Conservation (phyloP, 2,329 filamentous ascomycete genomes). For the Tolypocladium album region DNA sequence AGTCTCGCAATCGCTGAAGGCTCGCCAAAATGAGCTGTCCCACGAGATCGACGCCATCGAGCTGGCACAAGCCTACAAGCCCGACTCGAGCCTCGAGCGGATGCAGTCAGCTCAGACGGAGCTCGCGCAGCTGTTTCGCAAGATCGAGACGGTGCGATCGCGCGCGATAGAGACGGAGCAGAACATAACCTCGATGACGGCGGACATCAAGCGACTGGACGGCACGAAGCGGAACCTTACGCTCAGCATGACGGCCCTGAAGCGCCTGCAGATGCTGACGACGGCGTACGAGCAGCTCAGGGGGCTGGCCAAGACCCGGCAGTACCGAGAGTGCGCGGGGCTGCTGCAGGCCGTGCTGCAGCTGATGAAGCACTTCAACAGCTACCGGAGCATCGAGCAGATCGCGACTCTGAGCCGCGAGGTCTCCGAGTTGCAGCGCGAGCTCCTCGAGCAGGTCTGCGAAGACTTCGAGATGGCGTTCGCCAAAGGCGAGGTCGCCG, state of each 20-base stretch:
- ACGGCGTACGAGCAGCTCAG: slow-evolving; percentile 97
- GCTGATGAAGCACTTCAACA: slow-evolving; percentile 97
- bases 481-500: slow-evolving; percentile 70
- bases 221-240: slow-evolving; percentile 95
- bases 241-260: slow-evolving; percentile 93
- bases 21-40: slow-evolving; percentile 74
- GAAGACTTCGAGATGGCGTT: slow-evolving; percentile 97
- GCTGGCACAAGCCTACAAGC: slow-evolving; percentile 71
- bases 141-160: slow-evolving; percentile 86
- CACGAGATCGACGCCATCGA: slow-evolving; percentile 63
- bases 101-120: slow-evolving; percentile 89
- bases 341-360: slow-evolving; percentile 91
- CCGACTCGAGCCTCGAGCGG: slow-evolving; percentile 77
- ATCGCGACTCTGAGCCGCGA: slow-evolving; percentile 88
- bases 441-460: slow-evolving; percentile 93
- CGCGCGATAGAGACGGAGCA: slow-evolving; percentile 87
- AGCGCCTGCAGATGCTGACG: slow-evolving; percentile 95
- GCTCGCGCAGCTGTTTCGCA: slow-evolving; percentile 79
- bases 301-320: slow-evolving; percentile 69
- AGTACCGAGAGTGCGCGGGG: slow-evolving; percentile 92
- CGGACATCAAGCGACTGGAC: slow-evolving; percentile 95
- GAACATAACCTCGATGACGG: slow-evolving; percentile 96
- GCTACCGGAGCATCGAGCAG: slow-evolving; percentile 94
- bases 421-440: slow-evolving; percentile 85
- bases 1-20: slow-evolving; percentile 63